These are phyloP conservation scores for Rubroboletus satanas DNA, from an alignment of 768 basidiomycete genomes.

Conservation along the genomic window DNA sequence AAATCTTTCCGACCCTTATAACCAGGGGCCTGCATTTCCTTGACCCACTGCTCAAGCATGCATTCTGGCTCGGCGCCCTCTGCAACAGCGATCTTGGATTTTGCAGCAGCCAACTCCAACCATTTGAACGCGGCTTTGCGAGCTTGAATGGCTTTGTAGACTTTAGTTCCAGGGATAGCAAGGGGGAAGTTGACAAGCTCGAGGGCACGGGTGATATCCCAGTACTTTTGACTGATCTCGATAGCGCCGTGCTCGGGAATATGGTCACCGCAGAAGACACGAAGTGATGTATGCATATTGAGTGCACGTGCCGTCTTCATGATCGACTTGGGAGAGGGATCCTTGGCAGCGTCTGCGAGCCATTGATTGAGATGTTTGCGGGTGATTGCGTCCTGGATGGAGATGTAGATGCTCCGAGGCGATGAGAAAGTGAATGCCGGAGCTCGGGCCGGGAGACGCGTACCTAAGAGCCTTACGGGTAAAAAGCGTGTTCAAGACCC, in stretches of 20 bases:
- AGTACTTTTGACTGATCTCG: constrained; percentile 92
- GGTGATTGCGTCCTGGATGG: constrained; percentile 78
- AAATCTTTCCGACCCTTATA: constrained; percentile 82
- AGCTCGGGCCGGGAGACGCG: constrained; percentile 16
- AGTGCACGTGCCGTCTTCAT: constrained; percentile 92
- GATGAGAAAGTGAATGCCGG: neutral
- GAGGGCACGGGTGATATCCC: constrained; percentile 91
- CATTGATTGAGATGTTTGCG: constrained; percentile 73
- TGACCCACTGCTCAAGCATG: constrained; percentile 91
- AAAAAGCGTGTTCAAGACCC: constrained; percentile 85
- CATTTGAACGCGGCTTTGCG: constrained; percentile 81
- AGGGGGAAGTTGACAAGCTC: constrained; percentile 99
- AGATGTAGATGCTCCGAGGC: constrained; percentile 66
- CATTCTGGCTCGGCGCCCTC: constrained; percentile 78
- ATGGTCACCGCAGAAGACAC: constrained; percentile 92
- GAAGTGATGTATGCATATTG: constrained; percentile 96
- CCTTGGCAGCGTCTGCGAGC: constrained; percentile 54
- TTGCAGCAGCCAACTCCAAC: constrained; percentile 73
- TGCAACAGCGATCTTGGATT: constrained; percentile 80
- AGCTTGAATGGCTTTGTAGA: constrained; percentile 89
- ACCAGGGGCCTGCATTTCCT: constrained; percentile 58
- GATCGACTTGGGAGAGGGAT: constrained; percentile 51
- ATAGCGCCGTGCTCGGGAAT: constrained; percentile 73
- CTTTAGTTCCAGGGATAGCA: constrained; percentile 92
- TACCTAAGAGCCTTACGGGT: constrained; percentile 91